phyloP scores from a whole-genome alignment of 179 eudicot genomes.

The Patellifolia procumbens region DNA sequence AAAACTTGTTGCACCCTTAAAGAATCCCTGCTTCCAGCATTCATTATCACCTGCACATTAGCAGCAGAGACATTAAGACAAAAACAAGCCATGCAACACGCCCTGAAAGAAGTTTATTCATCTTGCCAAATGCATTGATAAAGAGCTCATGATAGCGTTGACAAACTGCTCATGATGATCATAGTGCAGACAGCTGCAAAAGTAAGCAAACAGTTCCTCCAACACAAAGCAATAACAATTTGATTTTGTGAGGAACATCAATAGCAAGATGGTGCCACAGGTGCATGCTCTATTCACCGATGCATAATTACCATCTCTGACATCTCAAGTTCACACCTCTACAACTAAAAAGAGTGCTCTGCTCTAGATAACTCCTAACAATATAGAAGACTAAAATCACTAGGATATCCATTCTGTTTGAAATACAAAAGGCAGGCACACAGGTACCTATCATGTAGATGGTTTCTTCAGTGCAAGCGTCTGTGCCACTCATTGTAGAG shows the following conservation, averaged over 20 bases:
- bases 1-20: constrained; percentile 37
- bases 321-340: not conserved
- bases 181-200: not conserved
- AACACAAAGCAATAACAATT: not conserved
- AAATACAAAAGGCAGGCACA: no score
- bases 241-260: not conserved
- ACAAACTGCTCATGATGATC: not conserved
- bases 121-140: no score
- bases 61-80: constrained; percentile 39
- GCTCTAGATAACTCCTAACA: no score
- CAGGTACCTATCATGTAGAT: no score
- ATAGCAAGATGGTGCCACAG: not conserved
- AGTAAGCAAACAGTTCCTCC: not conserved
- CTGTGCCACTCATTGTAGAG: no score
- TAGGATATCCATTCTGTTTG: no score
- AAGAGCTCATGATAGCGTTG: no score
- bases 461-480: no score
- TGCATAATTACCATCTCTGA: not conserved
- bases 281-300: not conserved
- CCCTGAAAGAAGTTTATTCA: not conserved
- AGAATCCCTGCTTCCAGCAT: constrained; percentile 51
- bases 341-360: no score
- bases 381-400: no score
- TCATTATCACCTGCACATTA: constrained; percentile 48
- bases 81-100: constrained; percentile 22